Evolutionary conservation across 192 early-diverging fungal species (phyloP), one percentile per base, ranked within the genome.

Genomic region (Backusella circina): DNA sequence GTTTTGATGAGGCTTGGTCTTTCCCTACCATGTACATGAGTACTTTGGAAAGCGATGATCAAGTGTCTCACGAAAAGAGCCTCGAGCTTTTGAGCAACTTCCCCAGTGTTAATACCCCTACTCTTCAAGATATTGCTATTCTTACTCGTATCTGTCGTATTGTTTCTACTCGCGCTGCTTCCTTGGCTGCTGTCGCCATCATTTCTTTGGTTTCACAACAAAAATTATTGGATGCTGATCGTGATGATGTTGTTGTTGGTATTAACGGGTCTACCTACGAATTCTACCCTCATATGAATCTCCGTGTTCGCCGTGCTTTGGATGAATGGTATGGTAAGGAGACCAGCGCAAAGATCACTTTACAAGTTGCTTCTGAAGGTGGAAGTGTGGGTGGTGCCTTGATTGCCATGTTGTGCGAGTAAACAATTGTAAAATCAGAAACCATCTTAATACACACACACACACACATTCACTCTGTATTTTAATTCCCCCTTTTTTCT

Each of bases 201-300:
- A 87, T 86, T 15, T 83, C 91, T 50, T 80, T 89, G 64, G 80
- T 90, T 37, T 57, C 87, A 65, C 71, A 78, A 28, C 73, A 79
- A 47, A 21, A 68, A 1, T 37, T 65, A 69, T 51, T 78, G 67
- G 61, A 68, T 39, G 61, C 74, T 66, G 65, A 83, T 70, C 30
- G 70, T 7, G 61, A 78, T 51, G 74, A 86, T 72, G 84, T 91
- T 73, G 92, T 94, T 23, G 90, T 99, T 28, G 97, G 93, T 47
- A 91, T 99, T 66, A 95, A 96, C 69, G 97, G 97, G 31, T 93
- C 92, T 38, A 87, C 96, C 41, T 99, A 94, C 83, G 92, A 97
- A 81, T 91, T 91, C 72, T 99, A 96, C 82, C 94, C 95, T 13
- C 87, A 91, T 80, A 96, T 94, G 84, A 89, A 93, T 47, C 85